Conservation (phyloP, 2,329 filamentous ascomycete genomes). For the Xylaria polymorpha region DNA sequence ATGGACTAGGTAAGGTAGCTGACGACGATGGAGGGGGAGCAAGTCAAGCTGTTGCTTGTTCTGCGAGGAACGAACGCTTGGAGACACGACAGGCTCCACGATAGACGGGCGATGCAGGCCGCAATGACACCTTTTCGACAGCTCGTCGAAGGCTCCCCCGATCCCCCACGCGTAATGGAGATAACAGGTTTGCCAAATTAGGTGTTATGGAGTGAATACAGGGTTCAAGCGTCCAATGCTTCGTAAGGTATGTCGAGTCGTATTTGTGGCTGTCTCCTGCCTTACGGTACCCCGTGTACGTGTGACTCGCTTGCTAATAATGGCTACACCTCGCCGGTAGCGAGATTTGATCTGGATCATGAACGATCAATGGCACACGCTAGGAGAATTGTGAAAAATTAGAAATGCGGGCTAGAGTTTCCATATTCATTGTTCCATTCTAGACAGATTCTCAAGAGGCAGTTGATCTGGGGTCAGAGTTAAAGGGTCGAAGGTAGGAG, state of each 20-base stretch:
- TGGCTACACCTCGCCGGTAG: constrained; percentile 11
- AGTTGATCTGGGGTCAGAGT: background rate
- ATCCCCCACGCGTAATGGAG: background rate
- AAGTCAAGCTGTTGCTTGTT: constrained; percentile 16
- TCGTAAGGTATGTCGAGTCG: constrained; percentile 9
- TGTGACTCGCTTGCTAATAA: constrained; percentile 17
- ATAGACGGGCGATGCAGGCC: constrained; percentile 10
- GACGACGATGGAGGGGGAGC: constrained; percentile 15
- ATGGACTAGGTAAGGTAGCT: constrained; percentile 11
- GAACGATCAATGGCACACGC: background rate
- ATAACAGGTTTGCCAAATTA: background rate
- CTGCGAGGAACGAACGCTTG: constrained; percentile 4
- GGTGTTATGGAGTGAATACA: background rate
- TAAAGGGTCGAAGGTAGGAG: background rate
- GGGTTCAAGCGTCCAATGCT: background rate
- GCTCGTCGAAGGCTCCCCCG: background rate
- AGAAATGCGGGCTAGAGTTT: background rate
- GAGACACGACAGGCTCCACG: background rate
- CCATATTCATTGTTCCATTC: background rate
- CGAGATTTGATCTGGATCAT: constrained; percentile 11
- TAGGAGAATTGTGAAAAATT: background rate
- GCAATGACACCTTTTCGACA: background rate
- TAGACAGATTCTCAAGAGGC: background rate
- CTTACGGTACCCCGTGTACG: background rate
- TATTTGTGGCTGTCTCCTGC: constrained; percentile 3